A percentile compares a stretch with the other conserved stretches of the same genome.
Evolutionary conservation across 352 stramenopile genomes (phyloP).

Genomic region (Globisporangium lucens): DNA sequence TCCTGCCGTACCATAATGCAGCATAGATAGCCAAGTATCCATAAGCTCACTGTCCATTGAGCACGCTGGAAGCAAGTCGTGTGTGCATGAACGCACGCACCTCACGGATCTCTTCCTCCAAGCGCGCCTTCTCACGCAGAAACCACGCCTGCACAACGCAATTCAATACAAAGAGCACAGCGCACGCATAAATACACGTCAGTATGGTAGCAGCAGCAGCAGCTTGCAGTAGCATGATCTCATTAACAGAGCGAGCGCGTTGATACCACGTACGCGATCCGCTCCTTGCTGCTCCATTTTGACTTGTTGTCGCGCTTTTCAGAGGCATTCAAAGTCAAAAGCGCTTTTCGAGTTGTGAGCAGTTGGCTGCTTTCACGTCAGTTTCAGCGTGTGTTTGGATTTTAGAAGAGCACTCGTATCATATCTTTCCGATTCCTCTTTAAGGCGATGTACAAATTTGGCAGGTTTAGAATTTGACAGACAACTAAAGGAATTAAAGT

Average conservation of each 20-base stretch:
- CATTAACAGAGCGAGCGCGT: background rate
- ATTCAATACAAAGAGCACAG: background rate
- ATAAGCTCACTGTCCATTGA: background rate
- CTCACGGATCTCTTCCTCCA: conserved; percentile 75
- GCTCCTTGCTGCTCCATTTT: conserved; percentile 12
- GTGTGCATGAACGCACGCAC: conserved; percentile 18
- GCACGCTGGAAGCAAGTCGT: background rate
- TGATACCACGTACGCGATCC: conserved; percentile 3
- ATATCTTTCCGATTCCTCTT: background rate
- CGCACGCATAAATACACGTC: background rate
- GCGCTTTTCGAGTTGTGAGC: too few relatives aligned
- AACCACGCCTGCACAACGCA: conserved; percentile 51
- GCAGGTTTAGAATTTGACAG: background rate
- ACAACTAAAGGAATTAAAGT: background rate
- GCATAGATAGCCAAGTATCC: background rate
- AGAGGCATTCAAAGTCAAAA: conserved; percentile 3
- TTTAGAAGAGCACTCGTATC: background rate
- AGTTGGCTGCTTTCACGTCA: background rate
- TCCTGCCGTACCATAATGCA: conserved; percentile 31
- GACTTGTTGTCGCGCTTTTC: background rate
- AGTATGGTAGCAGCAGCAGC: background rate
- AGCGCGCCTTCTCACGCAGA: conserved; percentile 54
- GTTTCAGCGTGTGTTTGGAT: background rate
- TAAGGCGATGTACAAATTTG: background rate
- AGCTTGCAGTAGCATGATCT: background rate